Conservation (phyloP, 306 rosid species). For the Glycine soja region DNA sequence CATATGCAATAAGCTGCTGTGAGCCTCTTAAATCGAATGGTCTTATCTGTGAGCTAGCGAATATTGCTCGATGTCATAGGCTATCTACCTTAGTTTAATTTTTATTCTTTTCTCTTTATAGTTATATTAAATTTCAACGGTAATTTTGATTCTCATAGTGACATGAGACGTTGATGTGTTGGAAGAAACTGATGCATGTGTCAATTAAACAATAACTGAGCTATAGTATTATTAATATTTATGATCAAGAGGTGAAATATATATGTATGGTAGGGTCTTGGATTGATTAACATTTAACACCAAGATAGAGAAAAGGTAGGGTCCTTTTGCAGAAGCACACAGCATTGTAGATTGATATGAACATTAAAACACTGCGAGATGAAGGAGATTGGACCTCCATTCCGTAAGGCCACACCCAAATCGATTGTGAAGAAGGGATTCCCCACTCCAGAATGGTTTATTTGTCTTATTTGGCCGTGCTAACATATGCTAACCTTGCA, state of each 20-base stretch:
- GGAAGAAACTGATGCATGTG: neutral
- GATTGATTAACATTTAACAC: constrained; percentile 25
- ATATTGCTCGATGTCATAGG: neutral
- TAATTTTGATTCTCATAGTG: constrained; percentile 10
- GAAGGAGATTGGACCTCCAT: constrained; percentile 19
- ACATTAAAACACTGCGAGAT: neutral
- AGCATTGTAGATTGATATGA: constrained; percentile 19
- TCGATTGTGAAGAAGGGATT: constrained; percentile 16
- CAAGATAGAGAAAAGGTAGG: constrained; percentile 32
- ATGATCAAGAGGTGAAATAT: neutral
- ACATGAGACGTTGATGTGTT: constrained; percentile 13
- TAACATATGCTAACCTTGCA: constrained; percentile 36
- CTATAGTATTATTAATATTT: neutral
- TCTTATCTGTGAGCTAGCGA: neutral
- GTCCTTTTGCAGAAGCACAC: constrained; percentile 1
- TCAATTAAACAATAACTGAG: neutral
- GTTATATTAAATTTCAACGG: neutral
- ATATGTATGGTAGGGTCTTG: neutral
- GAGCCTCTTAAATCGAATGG: constrained; percentile 3
- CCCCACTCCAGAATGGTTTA: constrained; percentile 54
- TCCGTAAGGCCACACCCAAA: constrained; percentile 1
- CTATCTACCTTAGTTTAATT: neutral
- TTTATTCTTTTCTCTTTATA: neutral
- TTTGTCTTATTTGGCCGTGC: constrained; percentile 59
- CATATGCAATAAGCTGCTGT: neutral